Evolutionary conservation across 2,329 filamentous ascomycete species (phyloP), one percentile per base, ranked within the genome.

Genomic region (Microdochium trichocladiopsis): DNA sequence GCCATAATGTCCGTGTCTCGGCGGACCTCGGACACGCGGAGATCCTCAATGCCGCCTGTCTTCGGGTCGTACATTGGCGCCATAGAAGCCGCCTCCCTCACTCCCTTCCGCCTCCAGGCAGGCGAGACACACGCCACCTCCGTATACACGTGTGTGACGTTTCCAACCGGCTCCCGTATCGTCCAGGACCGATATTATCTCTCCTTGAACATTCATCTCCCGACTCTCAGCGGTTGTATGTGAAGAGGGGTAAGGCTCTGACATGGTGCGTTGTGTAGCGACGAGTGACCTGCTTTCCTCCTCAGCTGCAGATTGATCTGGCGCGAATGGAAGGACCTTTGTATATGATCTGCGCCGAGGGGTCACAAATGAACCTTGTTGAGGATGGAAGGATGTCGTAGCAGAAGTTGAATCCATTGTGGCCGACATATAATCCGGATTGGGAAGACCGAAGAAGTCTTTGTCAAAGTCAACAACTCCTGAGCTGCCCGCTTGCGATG

Each of bases 91-190:
- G 8, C 72, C 69, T 11, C 68, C 69, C 24, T 72, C 66, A n/a
- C 67, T 64, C 28, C 66, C 67, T 6, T 72, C 74, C 10, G 75
- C 72, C 9, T 75, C 77, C 37, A 75, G 67, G 57, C 80, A 83
- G 1, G 79, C 78, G 37, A 81, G 69, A 56, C 80, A 83, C 2
- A 77, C 72, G 5, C 79, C 78, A 53, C 79, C 79, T 25, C 79
- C 79, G 56, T 82, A 83, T 24, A 83, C 79, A 24, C 78, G 73
- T 16, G 79, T 83, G 61, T 83, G 80, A 36, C 78, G 73, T 58
- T 72, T 77, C 80, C 79, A 83, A 43, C 72, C 73, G 18, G 72
- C 69, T 4, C 76, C 77, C 12, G 71, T 66, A 52, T 69, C 69
- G 59, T 80, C 73, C 52, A 74, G 64, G 12, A 74, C 68, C 9